Conservation (phyloP, 352 stramenopile genomes). For the Phytophthora pini region DNA sequence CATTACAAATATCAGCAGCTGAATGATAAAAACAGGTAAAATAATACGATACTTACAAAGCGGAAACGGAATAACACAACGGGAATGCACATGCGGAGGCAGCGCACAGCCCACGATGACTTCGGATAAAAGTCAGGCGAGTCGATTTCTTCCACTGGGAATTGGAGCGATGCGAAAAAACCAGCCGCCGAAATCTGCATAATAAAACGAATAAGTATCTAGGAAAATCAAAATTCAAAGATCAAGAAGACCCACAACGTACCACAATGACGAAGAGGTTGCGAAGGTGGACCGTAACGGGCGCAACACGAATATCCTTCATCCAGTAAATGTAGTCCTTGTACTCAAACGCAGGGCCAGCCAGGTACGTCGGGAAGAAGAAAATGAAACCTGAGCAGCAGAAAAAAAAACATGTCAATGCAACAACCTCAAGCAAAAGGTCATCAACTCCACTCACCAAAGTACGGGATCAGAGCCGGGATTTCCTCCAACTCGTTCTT, state of each 20-base stretch:
- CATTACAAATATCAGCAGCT: constrained; percentile 4
- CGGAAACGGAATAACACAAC: constrained; percentile 87
- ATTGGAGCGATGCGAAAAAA: constrained; percentile 79
- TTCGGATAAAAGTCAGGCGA: constrained; percentile 76
- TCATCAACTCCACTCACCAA: constrained; percentile 47
- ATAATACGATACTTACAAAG: constrained; percentile 58
- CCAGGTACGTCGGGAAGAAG: constrained; percentile 90
- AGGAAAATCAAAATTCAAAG: background rate
- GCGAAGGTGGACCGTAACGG: constrained; percentile 66
- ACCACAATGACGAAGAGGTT: constrained; percentile 83
- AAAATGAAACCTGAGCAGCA: constrained; percentile 73
- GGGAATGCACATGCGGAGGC: constrained; percentile 73
- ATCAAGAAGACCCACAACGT: constrained; percentile 14
- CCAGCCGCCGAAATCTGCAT: constrained; percentile 66
- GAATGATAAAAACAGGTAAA: background rate
- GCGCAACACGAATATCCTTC: constrained; percentile 70
- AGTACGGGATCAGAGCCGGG: constrained; percentile 72
- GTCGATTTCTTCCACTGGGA: constrained; percentile 83
- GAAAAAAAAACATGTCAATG: constrained; percentile 73
- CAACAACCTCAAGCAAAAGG: background rate
- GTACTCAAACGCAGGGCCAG: constrained; percentile 85
- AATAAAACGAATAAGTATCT: background rate
- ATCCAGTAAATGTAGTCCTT: constrained; percentile 88
- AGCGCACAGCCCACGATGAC: constrained; percentile 62
- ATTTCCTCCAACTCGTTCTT: constrained; percentile 78